Evolutionary conservation across 495 filamentous ascomycete species (phyloP), one percentile per base, ranked within the genome.

Genomic region (Pseudevernia furfuracea): DNA sequence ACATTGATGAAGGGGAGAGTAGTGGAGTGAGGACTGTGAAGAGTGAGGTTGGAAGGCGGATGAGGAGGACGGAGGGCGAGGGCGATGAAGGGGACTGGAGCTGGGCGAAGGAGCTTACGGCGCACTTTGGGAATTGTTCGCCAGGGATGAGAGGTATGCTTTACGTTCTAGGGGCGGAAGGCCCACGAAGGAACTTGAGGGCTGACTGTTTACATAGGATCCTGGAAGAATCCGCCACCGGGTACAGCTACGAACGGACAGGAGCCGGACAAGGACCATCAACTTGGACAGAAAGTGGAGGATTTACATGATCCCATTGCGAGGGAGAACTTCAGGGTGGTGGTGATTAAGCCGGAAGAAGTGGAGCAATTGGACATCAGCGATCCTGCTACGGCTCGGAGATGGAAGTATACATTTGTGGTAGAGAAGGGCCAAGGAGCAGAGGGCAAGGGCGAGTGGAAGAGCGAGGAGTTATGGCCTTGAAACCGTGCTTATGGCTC

Each of bases 101-200:
- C 19, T 96, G 89, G 85, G 78, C 77, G 43, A 87, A 78, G 66
- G 90, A 96, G 74, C 74, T 97, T 49, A 89, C 87, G 65, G 86
- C 82, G 67, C 90, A 93, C 76, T 97, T 96, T 81, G 91, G 88
- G 19, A 96, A 96, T 73, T 76, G 91, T 71, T 85, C 81, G 34
- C 93, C 93, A 19, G 73, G 80, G 9, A 87, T 92, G 84, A 76
- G 89, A 70, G 90, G 89, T 66, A 79, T 32, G 75, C 70, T 59
- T 52, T 15, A 52, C 23, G 21, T 25, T 36, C 15, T n/a, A 23
- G 21, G 39, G 4, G 19, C 49, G 25, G 36, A 44, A 34, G 23
- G 25, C 12, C n/a, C 23, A 17, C 21, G 44, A 10, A 17, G 8
- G 19, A 19, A 19, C 0, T 36, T 12, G 28, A 14, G 19, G 34